Evolutionary conservation across 352 stramenopile genomes (phyloP), one percentile per base, ranked within the genome.

Genomic region (Pythium sukuiense): DNA sequence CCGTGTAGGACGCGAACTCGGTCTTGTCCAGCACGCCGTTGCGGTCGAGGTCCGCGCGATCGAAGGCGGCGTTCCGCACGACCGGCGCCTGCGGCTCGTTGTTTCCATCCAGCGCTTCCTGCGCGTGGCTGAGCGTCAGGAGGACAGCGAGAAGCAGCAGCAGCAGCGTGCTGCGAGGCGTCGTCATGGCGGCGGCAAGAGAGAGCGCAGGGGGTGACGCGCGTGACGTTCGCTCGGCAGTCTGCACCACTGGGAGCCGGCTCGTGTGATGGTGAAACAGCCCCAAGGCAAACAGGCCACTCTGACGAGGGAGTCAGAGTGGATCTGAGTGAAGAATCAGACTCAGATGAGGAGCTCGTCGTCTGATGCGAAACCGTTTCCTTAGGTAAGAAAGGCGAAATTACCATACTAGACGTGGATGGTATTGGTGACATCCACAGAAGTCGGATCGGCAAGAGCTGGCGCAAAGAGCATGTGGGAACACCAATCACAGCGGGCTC

Each of bases 1-100:
- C 55, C 16, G 79, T 88, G 77, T 83, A 92, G 50, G 73, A 67
- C 52, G 79, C 72, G 60, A 93, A 93, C 76, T 93, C 85, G 18
- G 67, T 69, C 26, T 68, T 58, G 63, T 93, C 85, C 48, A 93
- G 59, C 46, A 85, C 52, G 30, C 83, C 85, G 56, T 93, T 88
- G 73, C 90, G 82, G 70, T 93, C 82, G 11, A 67, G 63, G 71
- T 93, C 85, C 1, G 83, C 85, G 56, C 77, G 81, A 18, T 85
- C 79, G 39, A 93, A 93, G 30, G 78, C 83, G 6, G 72, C 73
- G 46, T 72, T 65, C 18, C 66, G 67, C 48, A 72, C 57, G n/a
- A 58, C 37, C 2, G 71, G 55, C 0, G 48, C 41, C 43, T 4
- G 55, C 55, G 45, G 72, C 66, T 59, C 11, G 41, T 39, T 4